Conservation (phyloP, 805 yeast genomes). For the Saccharomyces paradoxus region DNA sequence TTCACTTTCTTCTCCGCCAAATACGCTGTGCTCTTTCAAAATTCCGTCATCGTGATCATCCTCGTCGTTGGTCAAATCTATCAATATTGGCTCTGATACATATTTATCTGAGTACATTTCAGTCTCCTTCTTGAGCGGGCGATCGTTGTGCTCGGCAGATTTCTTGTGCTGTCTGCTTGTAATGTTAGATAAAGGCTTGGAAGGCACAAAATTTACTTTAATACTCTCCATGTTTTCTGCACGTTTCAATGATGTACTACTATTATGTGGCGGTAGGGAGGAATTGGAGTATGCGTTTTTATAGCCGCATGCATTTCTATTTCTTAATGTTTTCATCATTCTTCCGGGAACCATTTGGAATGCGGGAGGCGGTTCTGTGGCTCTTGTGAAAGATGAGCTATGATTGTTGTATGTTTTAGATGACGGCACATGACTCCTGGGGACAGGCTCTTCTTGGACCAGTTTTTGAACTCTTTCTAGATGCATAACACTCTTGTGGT, state of each 20-base stretch:
- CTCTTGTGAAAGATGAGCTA: constrained; percentile 21
- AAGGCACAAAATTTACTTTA: constrained; percentile 20
- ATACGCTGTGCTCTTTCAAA: background rate
- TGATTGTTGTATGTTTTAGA: constrained; percentile 1
- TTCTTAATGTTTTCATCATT: constrained; percentile 31
- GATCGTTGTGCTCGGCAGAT: background rate
- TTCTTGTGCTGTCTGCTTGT: background rate
- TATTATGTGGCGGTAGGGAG: constrained; percentile 1
- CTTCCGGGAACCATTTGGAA: constrained; percentile 16
- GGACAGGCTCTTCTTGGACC: constrained; percentile 7
- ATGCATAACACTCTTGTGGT: constrained; percentile 34
- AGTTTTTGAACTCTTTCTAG: constrained; percentile 30
- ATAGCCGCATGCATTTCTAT: constrained; percentile 3
- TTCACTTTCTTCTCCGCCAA: background rate
- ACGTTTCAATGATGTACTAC: background rate
- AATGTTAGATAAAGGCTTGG: constrained; percentile 18
- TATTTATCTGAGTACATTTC: background rate
- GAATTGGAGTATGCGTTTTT: constrained; percentile 2
- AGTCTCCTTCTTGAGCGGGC: background rate
- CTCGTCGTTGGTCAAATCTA: constrained; percentile 14
- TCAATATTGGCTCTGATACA: constrained; percentile 1
- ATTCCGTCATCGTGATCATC: constrained; percentile 2
- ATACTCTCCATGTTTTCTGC: background rate
- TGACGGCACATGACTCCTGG: background rate
- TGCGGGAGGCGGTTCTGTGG: constrained; percentile 9